Percentiles rank a stretch among this genome's conserved stretches.
phyloP scores from a whole-genome alignment of 768 basidiomycete species.

The Boletus sp. region DNA sequence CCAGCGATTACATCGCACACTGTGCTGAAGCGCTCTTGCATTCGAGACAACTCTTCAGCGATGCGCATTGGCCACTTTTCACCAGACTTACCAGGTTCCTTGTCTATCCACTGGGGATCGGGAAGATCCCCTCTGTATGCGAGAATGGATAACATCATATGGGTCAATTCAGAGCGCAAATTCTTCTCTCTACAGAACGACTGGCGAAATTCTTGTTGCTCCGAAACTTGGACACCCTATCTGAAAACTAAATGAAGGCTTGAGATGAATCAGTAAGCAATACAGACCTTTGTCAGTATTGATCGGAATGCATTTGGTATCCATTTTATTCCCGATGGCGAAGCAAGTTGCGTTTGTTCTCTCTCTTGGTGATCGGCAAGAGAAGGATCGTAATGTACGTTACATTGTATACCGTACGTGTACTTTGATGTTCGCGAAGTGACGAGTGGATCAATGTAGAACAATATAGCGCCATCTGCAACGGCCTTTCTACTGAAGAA shows the following conservation, averaged over 20 bases:
- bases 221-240: constrained; percentile 17
- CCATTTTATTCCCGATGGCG: constrained; percentile 25
- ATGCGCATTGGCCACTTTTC: too few species aligned
- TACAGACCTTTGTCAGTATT: constrained; percentile 34
- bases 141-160: constrained; percentile 1
- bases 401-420: constrained; percentile 38
- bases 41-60: background rate
- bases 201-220: constrained; percentile 20
- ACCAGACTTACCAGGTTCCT: constrained; percentile 7
- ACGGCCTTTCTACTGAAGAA: constrained; percentile 43
- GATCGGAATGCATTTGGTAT: constrained; percentile 37
- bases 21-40: constrained; percentile 4
- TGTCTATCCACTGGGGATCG: constrained; percentile 12
- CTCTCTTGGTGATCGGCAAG: constrained; percentile 39
- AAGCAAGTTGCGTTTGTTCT: constrained; percentile 14
- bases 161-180: background rate
- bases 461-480: constrained; percentile 46
- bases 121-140: constrained; percentile 15
- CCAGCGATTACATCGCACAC: constrained; percentile 14
- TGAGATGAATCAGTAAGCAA: accelerated
- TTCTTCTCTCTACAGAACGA: background rate
- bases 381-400: constrained; percentile 23
- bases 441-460: constrained; percentile 46
- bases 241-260: too few species aligned
- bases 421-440: constrained; percentile 40